Base-by-base conservation (phyloP, 495 filamentous ascomycete genomes). In the Neurospora intermedia region DNA sequence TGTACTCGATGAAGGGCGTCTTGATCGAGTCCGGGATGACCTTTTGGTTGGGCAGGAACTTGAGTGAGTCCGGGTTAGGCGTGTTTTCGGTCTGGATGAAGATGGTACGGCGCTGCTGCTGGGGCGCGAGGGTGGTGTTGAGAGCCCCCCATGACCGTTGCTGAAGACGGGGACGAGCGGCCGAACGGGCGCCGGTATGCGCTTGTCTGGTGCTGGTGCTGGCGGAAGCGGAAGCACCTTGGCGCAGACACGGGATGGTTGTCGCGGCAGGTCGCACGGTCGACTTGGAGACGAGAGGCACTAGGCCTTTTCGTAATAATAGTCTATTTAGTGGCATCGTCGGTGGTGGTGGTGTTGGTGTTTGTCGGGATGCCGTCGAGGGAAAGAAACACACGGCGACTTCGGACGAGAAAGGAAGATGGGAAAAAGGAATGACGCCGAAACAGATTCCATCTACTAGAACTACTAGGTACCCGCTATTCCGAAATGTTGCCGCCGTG, bases 41-140 rank as follows among this genome's bases (percentile, higher is more conserved):
- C 18, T 86, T 87, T 78, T 90, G 88, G 81, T 96, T 96, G 18
- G 96, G 96, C 18, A 97, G 87, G 82, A 99, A 99, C 84, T 99
- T 98, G 73, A 99, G 88, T 6, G 88, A 95, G 85, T 97, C 93
- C 2, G 89, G 85, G 82, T 98, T 98, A 16, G 96, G 96, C 10
- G 96, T 99, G 69, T 85, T 87, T 73, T 97, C 96, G 2, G 96
- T 99, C 84, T 98, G 96, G 75, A 99, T 99, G 85, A 98, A 99
- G 79, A 98, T 95, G 15, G 90, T 93, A 43, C 96, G 92, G 20
- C 72, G 74, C 70, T 73, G 69, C 27, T 43, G 69, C 27, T 43
- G 70, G 72, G 70, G 71, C 46, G 66, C 40, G 23, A 27, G 38
- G 23, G 69, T 38, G 9, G 45, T 13, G 45, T 42, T 35, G 31